phyloP scores from a whole-genome alignment of 2,329 filamentous ascomycete species.

The Aspergillus transmontanensis region DNA sequence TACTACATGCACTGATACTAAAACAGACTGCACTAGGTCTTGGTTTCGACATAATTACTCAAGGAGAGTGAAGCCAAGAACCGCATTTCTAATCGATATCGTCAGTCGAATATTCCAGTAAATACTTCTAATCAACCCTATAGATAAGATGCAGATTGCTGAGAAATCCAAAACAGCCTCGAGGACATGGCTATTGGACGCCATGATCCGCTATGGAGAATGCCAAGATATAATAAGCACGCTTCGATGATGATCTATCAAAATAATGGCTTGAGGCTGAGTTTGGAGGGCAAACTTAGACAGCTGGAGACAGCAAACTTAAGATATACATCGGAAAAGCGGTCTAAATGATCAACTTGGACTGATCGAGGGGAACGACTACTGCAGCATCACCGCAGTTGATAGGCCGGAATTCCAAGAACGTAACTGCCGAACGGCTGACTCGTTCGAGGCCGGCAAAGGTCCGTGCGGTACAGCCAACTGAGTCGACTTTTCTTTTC shows the following conservation, averaged over 20 bases:
- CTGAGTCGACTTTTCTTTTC: not conserved
- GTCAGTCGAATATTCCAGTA: not conserved
- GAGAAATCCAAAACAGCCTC: not conserved
- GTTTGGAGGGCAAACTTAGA: not conserved
- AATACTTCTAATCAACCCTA: not conserved
- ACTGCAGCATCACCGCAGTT: not conserved
- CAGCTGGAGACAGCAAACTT: not conserved
- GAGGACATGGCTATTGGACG: not conserved
- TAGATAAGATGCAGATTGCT: not conserved
- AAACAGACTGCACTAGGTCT: not conserved
- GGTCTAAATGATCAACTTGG: not conserved
- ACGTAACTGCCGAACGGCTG: not conserved
- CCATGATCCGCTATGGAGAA: slow-evolving; percentile 1
- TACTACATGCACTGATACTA: not conserved
- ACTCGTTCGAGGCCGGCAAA: not conserved
- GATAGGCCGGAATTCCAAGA: not conserved
- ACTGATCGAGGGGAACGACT: not conserved
- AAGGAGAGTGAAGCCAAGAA: not conserved
- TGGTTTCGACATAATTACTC: not conserved
- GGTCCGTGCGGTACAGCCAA: not conserved
- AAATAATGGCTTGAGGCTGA: not conserved
- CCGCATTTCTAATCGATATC: not conserved
- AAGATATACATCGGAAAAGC: not conserved
- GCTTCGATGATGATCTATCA: not conserved
- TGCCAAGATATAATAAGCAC: slow-evolving; percentile 2